Percentiles rank a stretch among this genome's conserved stretches.
These are phyloP conservation scores for Capsicum baccatum DNA, from an alignment of 257 asterid species.

Conservation along the genomic window DNA sequence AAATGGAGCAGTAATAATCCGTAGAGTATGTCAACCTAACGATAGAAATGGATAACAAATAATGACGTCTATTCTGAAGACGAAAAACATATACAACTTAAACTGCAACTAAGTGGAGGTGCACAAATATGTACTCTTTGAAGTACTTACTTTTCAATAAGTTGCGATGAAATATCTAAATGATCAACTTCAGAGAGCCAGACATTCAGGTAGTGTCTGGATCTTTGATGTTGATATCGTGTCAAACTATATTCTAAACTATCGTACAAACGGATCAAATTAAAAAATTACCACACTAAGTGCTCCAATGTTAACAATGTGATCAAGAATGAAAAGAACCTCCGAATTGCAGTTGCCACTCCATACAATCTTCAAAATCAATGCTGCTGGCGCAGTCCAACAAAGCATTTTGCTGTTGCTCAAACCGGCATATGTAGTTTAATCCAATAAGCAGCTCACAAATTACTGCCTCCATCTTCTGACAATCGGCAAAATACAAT, in stretches of 20 bases:
- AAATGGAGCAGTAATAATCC: background rate
- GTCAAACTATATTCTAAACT: conserved; percentile 6
- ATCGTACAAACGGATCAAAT: conserved; percentile 23
- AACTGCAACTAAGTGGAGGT: background rate
- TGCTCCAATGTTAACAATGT: conserved; percentile 15
- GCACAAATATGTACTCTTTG: conserved; percentile 25
- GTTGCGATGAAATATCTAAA: conserved; percentile 13
- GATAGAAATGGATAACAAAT: background rate
- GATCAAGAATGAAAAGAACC: conserved; percentile 53
- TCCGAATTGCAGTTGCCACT: conserved; percentile 65
- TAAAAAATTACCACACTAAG: background rate
- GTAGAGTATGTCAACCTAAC: background rate
- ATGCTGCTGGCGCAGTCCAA: conserved; percentile 93
- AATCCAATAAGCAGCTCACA: conserved; percentile 82
- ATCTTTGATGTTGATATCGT: conserved; percentile 23
- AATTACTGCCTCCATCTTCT: conserved; percentile 71
- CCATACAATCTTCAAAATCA: conserved; percentile 75
- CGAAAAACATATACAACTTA: background rate
- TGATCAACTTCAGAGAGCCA: conserved; percentile 25
- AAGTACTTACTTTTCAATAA: conserved; percentile 13
- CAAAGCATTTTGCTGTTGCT: conserved; percentile 87
- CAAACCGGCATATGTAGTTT: conserved; percentile 86
- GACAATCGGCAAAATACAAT: conserved; percentile 76
- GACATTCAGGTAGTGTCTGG: background rate
- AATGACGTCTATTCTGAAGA: background rate